phyloP scores from a whole-genome alignment of 2,329 filamentous ascomycete genomes.

The Remersonia thermophila region DNA sequence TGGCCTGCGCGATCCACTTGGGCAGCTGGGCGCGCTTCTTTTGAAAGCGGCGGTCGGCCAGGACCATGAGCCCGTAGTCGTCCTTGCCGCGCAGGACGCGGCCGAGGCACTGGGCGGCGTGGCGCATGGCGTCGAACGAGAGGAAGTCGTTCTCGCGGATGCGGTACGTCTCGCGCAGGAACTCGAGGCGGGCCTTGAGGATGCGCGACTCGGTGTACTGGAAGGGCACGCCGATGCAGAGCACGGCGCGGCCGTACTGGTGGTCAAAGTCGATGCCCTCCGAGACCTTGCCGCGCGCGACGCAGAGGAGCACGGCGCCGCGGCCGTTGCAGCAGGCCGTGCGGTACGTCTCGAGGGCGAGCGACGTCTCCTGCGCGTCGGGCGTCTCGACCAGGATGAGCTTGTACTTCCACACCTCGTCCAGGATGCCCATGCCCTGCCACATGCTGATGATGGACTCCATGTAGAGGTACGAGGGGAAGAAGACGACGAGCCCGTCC shows the following conservation, averaged over 20 bases:
- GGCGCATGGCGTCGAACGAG: constrained; percentile 98
- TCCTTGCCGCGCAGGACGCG: constrained; percentile 93
- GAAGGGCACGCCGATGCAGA: constrained; percentile 95
- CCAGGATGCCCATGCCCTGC: constrained; percentile 96
- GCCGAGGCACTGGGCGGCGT: constrained; percentile 90
- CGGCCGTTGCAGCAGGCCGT: constrained; percentile 96
- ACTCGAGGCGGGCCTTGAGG: constrained; percentile 87
- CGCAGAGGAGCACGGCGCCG: constrained; percentile 83
- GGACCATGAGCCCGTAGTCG: constrained; percentile 99
- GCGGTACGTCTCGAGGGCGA: constrained; percentile 91
- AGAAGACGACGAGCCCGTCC: constrained; percentile 97
- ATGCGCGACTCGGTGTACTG: constrained; percentile 98
- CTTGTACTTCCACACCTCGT: constrained; percentile 98
- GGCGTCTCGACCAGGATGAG: constrained; percentile 95
- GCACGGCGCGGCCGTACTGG: constrained; percentile 88
- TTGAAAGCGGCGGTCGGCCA: constrained; percentile 85
- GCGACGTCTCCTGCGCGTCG: constrained; percentile 89
- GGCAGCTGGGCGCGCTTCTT: constrained; percentile 85
- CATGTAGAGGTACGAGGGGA: constrained; percentile 98
- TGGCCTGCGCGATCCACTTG: constrained; percentile 89
- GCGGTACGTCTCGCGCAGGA: constrained; percentile 90
- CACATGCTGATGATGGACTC: constrained; percentile 98
- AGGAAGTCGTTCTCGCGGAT: constrained; percentile 96
- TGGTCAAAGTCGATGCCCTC: constrained; percentile 99
- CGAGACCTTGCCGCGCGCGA: constrained; percentile 91